Evolutionary conservation across 495 filamentous ascomycete species (phyloP).

Genomic region (Parathielavia hyrcaniae): DNA sequence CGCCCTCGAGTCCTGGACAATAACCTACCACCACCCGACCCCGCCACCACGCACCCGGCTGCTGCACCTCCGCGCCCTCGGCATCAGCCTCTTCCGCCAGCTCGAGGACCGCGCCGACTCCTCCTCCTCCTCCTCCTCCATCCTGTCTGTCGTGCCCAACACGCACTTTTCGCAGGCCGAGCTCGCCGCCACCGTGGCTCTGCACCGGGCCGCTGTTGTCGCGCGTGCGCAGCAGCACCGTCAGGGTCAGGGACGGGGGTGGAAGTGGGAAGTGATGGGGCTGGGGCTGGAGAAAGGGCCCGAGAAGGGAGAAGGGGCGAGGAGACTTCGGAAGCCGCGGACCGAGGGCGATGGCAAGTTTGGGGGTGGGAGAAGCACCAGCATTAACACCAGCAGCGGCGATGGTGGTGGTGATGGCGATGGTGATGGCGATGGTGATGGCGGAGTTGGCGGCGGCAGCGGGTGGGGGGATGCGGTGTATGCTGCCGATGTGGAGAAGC

Average conservation of each 20-base stretch:
- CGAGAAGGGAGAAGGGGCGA: neutral
- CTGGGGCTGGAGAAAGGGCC: neutral
- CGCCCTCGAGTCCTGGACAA: slow-evolving; percentile 22
- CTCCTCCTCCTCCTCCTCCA: no score
- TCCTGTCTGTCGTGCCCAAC: slow-evolving; percentile 20
- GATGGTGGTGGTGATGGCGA: neutral
- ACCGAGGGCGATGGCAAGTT: neutral
- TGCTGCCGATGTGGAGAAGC: slow-evolving; percentile 11
- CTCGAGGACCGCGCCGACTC: no score
- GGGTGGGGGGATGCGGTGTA: neutral
- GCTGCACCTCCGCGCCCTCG: slow-evolving; percentile 6
- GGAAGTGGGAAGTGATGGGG: no score
- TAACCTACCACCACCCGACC: slow-evolving; percentile 19
- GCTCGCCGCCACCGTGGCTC: slow-evolving; percentile 4
- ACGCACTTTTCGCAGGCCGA: slow-evolving; percentile 21
- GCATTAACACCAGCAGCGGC: neutral
- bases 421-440: neutral
- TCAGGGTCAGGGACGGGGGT: neutral
- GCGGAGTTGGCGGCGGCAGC: neutral
- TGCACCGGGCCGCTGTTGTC: slow-evolving; percentile 3
- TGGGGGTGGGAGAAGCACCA: no score
- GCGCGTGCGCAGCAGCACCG: neutral
- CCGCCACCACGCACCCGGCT: neutral
- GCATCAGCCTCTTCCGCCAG: slow-evolving; percentile 9
- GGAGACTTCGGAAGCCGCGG: neutral